A percentile compares a stretch with the other conserved stretches of the same genome.
phyloP scores from a whole-genome alignment of 1,284 basidiomycete genomes.

The Flammula alnicola region DNA sequence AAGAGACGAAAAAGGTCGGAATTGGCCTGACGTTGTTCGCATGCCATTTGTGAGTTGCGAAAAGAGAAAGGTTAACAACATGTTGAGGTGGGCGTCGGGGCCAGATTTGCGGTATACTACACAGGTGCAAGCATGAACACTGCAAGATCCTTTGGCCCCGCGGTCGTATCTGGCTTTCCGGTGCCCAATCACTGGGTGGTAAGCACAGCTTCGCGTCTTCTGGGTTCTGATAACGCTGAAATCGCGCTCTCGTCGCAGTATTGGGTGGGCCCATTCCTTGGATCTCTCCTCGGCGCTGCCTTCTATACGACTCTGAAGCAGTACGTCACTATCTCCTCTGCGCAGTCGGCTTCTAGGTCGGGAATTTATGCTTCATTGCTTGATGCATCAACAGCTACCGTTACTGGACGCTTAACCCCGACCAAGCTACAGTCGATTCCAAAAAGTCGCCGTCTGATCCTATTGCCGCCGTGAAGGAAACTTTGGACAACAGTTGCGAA shows the following conservation, averaged over 20 bases:
- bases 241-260: constrained; percentile 50
- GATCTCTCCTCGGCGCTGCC: constrained; percentile 58
- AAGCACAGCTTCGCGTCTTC: constrained; percentile 22
- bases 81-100: not conserved
- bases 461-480: not conserved
- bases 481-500: too few relatives aligned
- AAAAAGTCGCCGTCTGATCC: constrained; percentile 38
- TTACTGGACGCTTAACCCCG: constrained; percentile 59
- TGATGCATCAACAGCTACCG: constrained; percentile 36
- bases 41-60: constrained; percentile 59
- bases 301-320: constrained; percentile 64
- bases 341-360: not conserved
- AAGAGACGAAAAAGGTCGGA: too few relatives aligned
- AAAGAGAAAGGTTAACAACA: not conserved
- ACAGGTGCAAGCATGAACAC: constrained; percentile 72
- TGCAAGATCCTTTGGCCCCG: constrained; percentile 77
- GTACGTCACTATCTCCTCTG: constrained; percentile 43
- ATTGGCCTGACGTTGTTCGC: constrained; percentile 74
- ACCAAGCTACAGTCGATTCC: constrained; percentile 49
- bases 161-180: constrained; percentile 65
- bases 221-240: constrained; percentile 1
- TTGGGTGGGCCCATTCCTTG: constrained; percentile 67
- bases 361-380: not conserved
- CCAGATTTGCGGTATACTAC: constrained; percentile 56
- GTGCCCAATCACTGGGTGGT: constrained; percentile 65